Evolutionary conservation across 352 stramenopile genomes (phyloP).

Genomic region (Phytopythium delawarense): DNA sequence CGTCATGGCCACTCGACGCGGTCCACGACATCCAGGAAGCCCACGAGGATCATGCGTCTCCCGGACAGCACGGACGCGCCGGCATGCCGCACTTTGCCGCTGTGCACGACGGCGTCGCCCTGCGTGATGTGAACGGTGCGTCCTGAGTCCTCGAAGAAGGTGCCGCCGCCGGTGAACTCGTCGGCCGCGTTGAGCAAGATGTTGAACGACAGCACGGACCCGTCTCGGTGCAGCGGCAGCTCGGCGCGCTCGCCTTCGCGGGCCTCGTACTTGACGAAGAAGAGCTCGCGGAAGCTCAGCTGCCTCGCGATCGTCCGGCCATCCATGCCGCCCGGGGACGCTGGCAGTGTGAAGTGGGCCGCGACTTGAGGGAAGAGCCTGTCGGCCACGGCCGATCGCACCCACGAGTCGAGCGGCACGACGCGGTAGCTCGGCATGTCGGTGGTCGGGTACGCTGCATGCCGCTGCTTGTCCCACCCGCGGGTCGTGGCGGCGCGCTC

Average conservation of each 20-base stretch:
- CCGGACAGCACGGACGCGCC: slow-evolving; percentile 82
- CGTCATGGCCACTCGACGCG: slow-evolving; percentile 43
- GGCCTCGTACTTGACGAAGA: slow-evolving; percentile 87
- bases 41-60: slow-evolving; percentile 88
- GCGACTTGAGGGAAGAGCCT: slow-evolving; percentile 62
- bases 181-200: slow-evolving; percentile 76
- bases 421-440: slow-evolving; percentile 80
- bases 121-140: slow-evolving; percentile 67
- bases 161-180: slow-evolving; percentile 91
- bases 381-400: slow-evolving; percentile 36
- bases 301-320: slow-evolving; percentile 16
- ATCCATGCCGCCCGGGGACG: not conserved
- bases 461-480: slow-evolving; percentile 76
- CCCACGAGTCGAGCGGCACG: slow-evolving; percentile 57
- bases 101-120: slow-evolving; percentile 89
- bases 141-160: slow-evolving; percentile 85
- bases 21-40: slow-evolving; percentile 88
- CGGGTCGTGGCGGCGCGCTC: slow-evolving; percentile 27
- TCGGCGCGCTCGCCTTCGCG: slow-evolving; percentile 49
- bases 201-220: slow-evolving; percentile 94
- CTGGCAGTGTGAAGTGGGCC: slow-evolving; percentile 32
- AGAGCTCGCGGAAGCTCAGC: slow-evolving; percentile 82
- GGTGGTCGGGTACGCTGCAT: slow-evolving; percentile 80
- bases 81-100: slow-evolving; percentile 91
- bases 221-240: slow-evolving; percentile 90